Conservation (phyloP, 2,329 filamentous ascomycete genomes). For the Parascedosporium putredinis region DNA sequence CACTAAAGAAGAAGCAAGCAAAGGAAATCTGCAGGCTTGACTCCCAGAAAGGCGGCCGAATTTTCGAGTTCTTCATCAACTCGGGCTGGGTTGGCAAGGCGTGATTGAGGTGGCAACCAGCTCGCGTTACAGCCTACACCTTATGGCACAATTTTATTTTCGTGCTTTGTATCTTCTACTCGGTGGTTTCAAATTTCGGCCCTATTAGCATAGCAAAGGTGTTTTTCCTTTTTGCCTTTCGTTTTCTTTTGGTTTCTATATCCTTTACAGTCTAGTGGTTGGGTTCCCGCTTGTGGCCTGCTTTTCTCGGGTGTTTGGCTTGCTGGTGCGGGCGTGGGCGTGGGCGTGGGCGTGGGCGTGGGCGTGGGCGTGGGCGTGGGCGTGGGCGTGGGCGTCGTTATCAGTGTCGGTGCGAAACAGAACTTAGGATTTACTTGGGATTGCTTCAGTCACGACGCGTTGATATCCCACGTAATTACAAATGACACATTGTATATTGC, state of each 20-base stretch:
- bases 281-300: no score
- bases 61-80: constrained; percentile 93
- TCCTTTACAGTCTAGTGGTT: no score
- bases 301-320: no score
- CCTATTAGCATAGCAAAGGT: not conserved
- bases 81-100: constrained; percentile 86
- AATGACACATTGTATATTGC: no score
- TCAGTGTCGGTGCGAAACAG: not conserved
- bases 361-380: no score
- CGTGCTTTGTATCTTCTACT: not conserved
- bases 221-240: no score
- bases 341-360: no score
- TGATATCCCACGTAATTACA: not conserved
- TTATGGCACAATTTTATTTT: not conserved
- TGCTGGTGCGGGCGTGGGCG: no score
- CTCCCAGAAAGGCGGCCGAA: constrained; percentile 68
- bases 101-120: constrained; percentile 23
- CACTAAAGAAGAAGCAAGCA: constrained; percentile 87
- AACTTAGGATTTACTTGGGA: not conserved
- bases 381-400: not conserved
- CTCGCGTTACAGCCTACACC: not conserved
- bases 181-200: not conserved
- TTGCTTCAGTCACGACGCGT: not conserved
- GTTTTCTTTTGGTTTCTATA: not conserved
- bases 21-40: constrained; percentile 79